These are phyloP conservation scores for Viola odorata DNA, from an alignment of 345 rosid genomes.

Conservation along the genomic window DNA sequence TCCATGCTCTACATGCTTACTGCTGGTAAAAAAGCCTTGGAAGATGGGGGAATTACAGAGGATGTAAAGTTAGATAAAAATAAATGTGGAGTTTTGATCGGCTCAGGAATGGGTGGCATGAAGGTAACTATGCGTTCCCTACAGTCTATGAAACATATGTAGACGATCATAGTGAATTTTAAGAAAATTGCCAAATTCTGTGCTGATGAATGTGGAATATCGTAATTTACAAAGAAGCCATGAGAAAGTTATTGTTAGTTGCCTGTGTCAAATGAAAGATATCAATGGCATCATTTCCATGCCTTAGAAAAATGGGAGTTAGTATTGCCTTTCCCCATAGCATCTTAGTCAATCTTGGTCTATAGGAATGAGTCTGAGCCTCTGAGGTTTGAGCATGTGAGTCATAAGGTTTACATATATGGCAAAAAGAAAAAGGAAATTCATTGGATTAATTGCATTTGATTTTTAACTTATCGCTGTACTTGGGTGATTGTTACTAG, in stretches of 20 bases:
- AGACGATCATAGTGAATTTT: not conserved
- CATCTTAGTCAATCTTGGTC: too few species aligned
- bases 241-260: too few species aligned
- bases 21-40: conserved; percentile 95
- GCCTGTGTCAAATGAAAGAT: too few species aligned
- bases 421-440: not conserved
- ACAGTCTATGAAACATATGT: not conserved
- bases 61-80: conserved; percentile 67
- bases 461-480: not conserved
- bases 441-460: not conserved
- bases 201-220: not conserved
- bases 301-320: too few species aligned
- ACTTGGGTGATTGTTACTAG: conserved; percentile 31
- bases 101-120: conserved; percentile 95
- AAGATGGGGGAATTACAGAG: conserved; percentile 73
- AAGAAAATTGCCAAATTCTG: not conserved
- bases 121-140: conserved; percentile 42
- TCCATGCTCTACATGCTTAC: conserved; percentile 92
- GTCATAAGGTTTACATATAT: not conserved
- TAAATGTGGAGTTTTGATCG: conserved; percentile 89
- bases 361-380: too few species aligned
- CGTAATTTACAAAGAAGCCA: too few species aligned
- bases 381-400: too few species aligned
- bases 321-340: too few species aligned
- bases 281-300: too few species aligned